Evolutionary conservation across 1,139 yeast species (phyloP).

Genomic region (Saccharomyces uvarum): DNA sequence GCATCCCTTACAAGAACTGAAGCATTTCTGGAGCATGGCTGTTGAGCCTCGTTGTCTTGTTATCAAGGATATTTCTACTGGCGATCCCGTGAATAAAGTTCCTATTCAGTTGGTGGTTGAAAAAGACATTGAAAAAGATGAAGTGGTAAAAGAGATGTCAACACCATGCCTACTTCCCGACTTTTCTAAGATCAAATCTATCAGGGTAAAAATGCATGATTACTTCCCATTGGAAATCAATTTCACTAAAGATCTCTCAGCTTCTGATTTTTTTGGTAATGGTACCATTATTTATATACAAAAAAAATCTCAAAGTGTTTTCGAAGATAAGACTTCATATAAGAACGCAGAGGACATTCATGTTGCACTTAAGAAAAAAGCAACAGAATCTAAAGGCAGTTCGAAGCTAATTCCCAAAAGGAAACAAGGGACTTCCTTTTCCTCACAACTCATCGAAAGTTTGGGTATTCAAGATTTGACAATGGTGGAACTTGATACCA

Average conservation of each 20-base stretch:
- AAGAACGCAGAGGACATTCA: slow-evolving; percentile 12
- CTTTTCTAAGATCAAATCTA: slow-evolving; percentile 38
- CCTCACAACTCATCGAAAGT: slow-evolving; percentile 6
- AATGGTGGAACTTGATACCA: slow-evolving; percentile 17
- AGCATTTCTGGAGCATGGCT: slow-evolving; percentile 88
- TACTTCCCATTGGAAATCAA: slow-evolving; percentile 27
- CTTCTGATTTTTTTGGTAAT: slow-evolving; percentile 22
- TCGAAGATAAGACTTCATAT: slow-evolving; percentile 4
- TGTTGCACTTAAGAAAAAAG: slow-evolving; percentile 9
- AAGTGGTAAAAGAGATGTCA: slow-evolving; percentile 20
- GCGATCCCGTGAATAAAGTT: slow-evolving; percentile 38
- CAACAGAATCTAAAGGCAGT: slow-evolving; percentile 5
- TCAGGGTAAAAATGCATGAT: slow-evolving; percentile 20
- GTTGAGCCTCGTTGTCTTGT: slow-evolving; percentile 76
- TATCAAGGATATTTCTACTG: slow-evolving; percentile 59
- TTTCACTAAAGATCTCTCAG: slow-evolving; percentile 16
- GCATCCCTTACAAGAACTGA: slow-evolving; percentile 72
- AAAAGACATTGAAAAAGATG: slow-evolving; percentile 39
- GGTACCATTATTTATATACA: slow-evolving; percentile 27
- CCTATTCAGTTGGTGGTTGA: slow-evolving; percentile 40
- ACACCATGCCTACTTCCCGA: slow-evolving; percentile 72
- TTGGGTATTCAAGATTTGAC: slow-evolving; percentile 16
- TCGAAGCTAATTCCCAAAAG: not conserved
- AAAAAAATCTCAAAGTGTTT: slow-evolving; percentile 3
- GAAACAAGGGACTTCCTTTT: not conserved